Evolutionary conservation across 2,329 filamentous ascomycete species (phyloP).

Genomic region (Celoporthe dispersa): DNA sequence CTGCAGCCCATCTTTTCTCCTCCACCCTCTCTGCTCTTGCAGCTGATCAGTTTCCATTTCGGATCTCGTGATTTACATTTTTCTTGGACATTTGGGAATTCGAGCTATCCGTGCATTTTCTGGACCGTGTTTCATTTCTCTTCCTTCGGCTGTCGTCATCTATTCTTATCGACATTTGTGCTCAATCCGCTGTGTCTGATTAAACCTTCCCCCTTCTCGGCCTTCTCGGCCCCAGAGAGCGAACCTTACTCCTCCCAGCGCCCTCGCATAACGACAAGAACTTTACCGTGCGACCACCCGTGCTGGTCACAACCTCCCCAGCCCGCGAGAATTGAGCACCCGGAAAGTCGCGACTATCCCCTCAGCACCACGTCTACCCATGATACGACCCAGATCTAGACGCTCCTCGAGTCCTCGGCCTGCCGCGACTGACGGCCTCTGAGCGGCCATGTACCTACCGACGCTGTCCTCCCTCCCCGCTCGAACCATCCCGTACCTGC

Average conservation of each 20-base stretch:
- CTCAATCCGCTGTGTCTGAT: not conserved
- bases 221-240: not conserved
- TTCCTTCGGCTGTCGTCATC: slow-evolving; percentile 11
- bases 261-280: not conserved
- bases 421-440: slow-evolving; percentile 24
- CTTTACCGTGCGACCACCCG: not conserved
- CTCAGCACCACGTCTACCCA: slow-evolving; percentile 11
- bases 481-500: slow-evolving; percentile 23
- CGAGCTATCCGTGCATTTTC: not conserved
- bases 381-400: slow-evolving; percentile 16
- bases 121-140: slow-evolving; percentile 12
- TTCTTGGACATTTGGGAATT: not conserved
- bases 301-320: not conserved
- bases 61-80: not conserved
- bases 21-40: not conserved
- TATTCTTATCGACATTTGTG: slow-evolving; percentile 12
- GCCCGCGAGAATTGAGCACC: not conserved
- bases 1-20: not conserved
- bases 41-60: not conserved
- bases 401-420: slow-evolving; percentile 21
- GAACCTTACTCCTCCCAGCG: not conserved
- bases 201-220: slow-evolving; percentile 6
- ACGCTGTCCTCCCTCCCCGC: slow-evolving; percentile 18
- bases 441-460: slow-evolving; percentile 28
- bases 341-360: not conserved